Percentiles rank a stretch among this genome's conserved stretches.
Evolutionary conservation across 2,329 filamentous ascomycete genomes (phyloP).

Genomic region (Exophiala sideris): DNA sequence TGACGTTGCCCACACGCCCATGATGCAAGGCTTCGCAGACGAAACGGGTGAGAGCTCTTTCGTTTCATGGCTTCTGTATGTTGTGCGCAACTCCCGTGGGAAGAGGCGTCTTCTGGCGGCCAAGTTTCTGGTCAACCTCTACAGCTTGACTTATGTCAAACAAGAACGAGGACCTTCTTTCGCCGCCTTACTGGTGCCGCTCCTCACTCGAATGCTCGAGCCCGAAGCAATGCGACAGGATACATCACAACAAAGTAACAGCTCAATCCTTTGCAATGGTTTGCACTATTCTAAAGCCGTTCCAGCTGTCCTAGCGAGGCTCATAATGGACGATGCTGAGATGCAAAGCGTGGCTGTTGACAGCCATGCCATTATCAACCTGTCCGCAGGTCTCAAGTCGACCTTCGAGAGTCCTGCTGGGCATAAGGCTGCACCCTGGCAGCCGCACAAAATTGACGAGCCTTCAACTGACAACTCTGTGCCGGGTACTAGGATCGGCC

Average conservation of each 20-base stretch:
- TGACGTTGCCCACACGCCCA: constrained; percentile 26
- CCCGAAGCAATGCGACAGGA: constrained; percentile 40
- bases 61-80: constrained; percentile 68
- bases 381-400: constrained; percentile 63
- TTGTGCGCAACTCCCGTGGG: constrained; percentile 57
- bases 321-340: constrained; percentile 73
- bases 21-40: constrained; percentile 38
- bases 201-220: constrained; percentile 63
- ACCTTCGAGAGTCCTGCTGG: constrained; percentile 60
- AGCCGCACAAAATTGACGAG: constrained; percentile 21
- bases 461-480: constrained; percentile 2
- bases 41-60: constrained; percentile 68
- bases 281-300: constrained; percentile 52
- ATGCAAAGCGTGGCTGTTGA: constrained; percentile 82
- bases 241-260: constrained; percentile 30
- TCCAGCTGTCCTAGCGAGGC: constrained; percentile 70
- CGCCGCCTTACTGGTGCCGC: constrained; percentile 65
- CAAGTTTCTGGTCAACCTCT: constrained; percentile 65
- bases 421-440: constrained; percentile 24
- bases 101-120: constrained; percentile 65
- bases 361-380: constrained; percentile 57
- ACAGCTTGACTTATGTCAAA: constrained; percentile 64
- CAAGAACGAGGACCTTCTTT: constrained; percentile 63
- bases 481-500: constrained; percentile 16
- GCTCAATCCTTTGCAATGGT: constrained; percentile 27